Evolutionary conservation across 73 alveolate genomes (phyloP), one percentile per base, ranked within the genome.

Genomic region (Blepharisma stoltei): DNA sequence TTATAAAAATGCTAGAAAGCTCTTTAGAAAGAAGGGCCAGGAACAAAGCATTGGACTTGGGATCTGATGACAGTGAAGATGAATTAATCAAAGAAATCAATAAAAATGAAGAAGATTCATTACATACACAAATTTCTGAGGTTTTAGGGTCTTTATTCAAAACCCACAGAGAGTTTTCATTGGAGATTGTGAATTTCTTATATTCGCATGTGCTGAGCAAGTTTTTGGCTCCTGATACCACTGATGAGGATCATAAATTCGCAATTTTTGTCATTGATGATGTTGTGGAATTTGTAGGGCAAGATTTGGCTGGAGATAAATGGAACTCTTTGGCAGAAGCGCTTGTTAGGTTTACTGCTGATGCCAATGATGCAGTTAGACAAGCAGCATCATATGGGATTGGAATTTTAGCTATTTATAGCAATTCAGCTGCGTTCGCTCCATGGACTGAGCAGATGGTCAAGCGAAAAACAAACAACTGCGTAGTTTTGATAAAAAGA

Each of bases 361-460:
- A 85, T 52, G 80, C 82, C 37, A 94, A 86, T 70, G 81, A 91
- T 70, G 87, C 88, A 11, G 90, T 93, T 20, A 88, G 99, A 86
- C 94, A 94, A 85, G 97, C 99, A 44, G 99, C 99, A 20, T 88
- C 89, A 7, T 96, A 94, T 85, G 99, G 99, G 37, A 84, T 96
- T 37, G 99, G 99, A 25, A 76, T 92, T 4, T 79, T 88, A 78
- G 97, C 96, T 47, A 21, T 46, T 32, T 67, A 77, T 53, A 78
- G 88, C 25, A 86, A 88, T 27, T 79, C 76, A 27, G 86, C 48
- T 27, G 67, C 46, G 6, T 89, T 82, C 81, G 45, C 82, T 6
- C 49, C 82, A 45, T 77, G 80, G 68, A 81, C 85, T 78, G 32
- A 66, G n/a, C n/a, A n/a, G n/a, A n/a, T n/a, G n/a, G n/a, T n/a